Percentiles rank a stretch among this genome's conserved stretches.
Evolutionary conservation across 306 rosid species (phyloP).

Genomic region (Cucumis hystrix): DNA sequence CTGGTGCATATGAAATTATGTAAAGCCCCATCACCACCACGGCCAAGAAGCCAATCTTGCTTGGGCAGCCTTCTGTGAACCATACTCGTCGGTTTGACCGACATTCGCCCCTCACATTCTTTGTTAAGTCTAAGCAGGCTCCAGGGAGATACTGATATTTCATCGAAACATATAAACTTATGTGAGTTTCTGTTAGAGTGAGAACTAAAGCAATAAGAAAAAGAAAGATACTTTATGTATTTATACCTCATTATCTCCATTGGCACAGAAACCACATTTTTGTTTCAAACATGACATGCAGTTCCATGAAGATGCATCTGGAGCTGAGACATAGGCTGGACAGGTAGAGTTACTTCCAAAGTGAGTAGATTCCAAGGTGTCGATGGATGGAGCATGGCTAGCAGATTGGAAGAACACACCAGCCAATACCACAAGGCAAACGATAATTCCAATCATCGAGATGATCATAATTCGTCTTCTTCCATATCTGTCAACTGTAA

Average conservation of each 20-base stretch:
- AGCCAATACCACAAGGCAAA: conserved; percentile 35
- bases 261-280: conserved; percentile 54
- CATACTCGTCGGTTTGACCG: conserved; percentile 29
- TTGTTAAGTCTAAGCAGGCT: conserved; percentile 52
- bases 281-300: conserved; percentile 63
- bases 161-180: background rate
- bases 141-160: conserved; percentile 42
- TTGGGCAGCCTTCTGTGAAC: conserved; percentile 69
- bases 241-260: conserved; percentile 17
- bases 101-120: conserved; percentile 19
- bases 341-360: conserved; percentile 57
- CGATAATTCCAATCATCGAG: conserved; percentile 46
- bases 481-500: conserved; percentile 46
- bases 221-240: background rate
- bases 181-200: background rate
- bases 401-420: conserved; percentile 41
- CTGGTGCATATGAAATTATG: conserved; percentile 57
- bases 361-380: conserved; percentile 30
- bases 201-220: background rate
- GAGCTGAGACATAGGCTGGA: conserved; percentile 25
- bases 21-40: conserved; percentile 53
- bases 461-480: conserved; percentile 57
- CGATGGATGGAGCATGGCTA: conserved; percentile 35
- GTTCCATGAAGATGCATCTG: conserved; percentile 42
- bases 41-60: conserved; percentile 49